These are phyloP conservation scores for Areca catechu DNA, from an alignment of 176 grass and related monocot species.

Conservation along the genomic window DNA sequence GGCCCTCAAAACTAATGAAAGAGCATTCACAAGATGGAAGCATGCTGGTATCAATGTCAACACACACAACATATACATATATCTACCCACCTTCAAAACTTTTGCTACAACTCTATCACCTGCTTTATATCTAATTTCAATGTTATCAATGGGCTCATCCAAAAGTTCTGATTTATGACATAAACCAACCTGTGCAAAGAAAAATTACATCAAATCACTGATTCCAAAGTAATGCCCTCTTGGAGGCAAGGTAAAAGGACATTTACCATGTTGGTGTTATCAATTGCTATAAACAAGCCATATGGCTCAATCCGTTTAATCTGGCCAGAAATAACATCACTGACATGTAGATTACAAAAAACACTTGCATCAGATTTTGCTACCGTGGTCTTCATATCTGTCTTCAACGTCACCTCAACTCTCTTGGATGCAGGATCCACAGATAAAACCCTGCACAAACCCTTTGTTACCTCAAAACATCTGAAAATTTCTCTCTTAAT, in stretches of 20 bases:
- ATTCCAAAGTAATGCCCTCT: too few species aligned
- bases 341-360: constrained; percentile 54
- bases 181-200: constrained; percentile 73
- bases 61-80: too few species aligned
- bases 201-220: background rate
- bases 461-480: background rate
- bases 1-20: too few species aligned
- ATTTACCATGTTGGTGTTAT: constrained; percentile 52
- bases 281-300: constrained; percentile 75
- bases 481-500: background rate
- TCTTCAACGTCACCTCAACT: constrained; percentile 79
- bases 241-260: constrained; percentile 3
- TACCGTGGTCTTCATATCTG: constrained; percentile 23
- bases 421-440: constrained; percentile 49
- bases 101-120: constrained; percentile 70
- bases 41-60: too few species aligned
- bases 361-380: constrained; percentile 30
- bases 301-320: constrained; percentile 71
- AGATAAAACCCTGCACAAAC: constrained; percentile 54
- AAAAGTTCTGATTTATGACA: constrained; percentile 91
- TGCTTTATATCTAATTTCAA: constrained; percentile 56
- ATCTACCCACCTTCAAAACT: constrained; percentile 68
- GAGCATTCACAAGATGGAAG: too few species aligned
- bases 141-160: constrained; percentile 66
- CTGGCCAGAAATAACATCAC: constrained; percentile 63